Percentiles rank a stretch among this genome's conserved stretches.
Evolutionary conservation across 2,329 filamentous ascomycete genomes (phyloP).

Genomic region (Hymenoscyphus infarciens): DNA sequence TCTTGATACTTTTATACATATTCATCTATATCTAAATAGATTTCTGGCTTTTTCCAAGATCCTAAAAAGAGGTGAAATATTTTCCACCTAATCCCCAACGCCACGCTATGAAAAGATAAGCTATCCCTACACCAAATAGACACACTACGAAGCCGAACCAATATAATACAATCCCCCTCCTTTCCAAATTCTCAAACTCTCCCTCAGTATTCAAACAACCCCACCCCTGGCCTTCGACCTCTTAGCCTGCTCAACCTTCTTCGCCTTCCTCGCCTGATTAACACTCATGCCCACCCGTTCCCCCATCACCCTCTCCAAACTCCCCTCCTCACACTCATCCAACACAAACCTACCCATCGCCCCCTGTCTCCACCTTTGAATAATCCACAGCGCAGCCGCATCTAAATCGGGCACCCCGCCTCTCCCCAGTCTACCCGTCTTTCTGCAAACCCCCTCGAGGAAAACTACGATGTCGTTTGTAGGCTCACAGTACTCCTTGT

Average conservation of each 20-base stretch:
- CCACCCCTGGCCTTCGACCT: slow-evolving; percentile 29
- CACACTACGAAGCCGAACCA: background rate
- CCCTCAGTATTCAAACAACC: background rate
- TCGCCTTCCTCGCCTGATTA: slow-evolving; percentile 64
- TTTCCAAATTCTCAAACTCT: background rate
- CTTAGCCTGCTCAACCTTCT: slow-evolving; percentile 55
- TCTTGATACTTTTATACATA: too few relatives aligned
- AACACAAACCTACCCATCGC: slow-evolving; percentile 72
- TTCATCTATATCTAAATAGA: too few relatives aligned
- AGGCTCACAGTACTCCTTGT: slow-evolving; percentile 55
- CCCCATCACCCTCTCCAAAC: slow-evolving; percentile 49
- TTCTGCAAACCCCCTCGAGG: slow-evolving; percentile 65
- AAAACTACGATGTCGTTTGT: slow-evolving; percentile 82
- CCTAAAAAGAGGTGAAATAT: background rate
- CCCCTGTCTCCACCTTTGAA: slow-evolving; percentile 79
- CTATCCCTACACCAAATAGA: background rate
- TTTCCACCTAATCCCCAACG: background rate
- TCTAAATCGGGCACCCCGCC: slow-evolving; percentile 69
- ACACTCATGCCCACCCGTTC: slow-evolving; percentile 54
- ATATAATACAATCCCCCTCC: background rate
- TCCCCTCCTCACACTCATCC: slow-evolving; percentile 66
- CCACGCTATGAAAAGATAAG: background rate
- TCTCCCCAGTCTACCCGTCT: slow-evolving; percentile 71
- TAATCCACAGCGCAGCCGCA: slow-evolving; percentile 71
- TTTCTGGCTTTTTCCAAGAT: background rate